A percentile compares a stretch with the other conserved stretches of the same genome.
Evolutionary conservation across 2,329 filamentous ascomycete genomes (phyloP).

Genomic region (Pezicula radicicola): DNA sequence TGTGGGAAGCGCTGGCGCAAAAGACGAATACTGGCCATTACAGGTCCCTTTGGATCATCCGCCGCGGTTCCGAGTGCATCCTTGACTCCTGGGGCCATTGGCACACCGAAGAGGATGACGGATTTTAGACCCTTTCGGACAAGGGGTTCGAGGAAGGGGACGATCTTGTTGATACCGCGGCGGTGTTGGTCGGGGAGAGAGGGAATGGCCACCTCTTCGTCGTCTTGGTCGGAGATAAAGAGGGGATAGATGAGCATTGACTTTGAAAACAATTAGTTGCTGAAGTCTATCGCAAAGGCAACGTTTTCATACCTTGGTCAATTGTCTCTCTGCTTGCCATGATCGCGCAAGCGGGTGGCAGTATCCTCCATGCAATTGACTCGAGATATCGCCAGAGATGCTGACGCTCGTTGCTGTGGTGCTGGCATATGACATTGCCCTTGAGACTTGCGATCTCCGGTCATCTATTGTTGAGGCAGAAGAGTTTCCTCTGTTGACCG

Average conservation of each 20-base stretch:
- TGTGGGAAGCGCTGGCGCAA: slow-evolving; percentile 83
- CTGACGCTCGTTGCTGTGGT: slow-evolving; percentile 66
- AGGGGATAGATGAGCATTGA: slow-evolving; percentile 98
- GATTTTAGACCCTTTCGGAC: slow-evolving; percentile 87
- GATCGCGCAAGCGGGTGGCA: slow-evolving; percentile 74
- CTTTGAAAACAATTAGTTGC: slow-evolving; percentile 40
- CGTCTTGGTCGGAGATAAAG: slow-evolving; percentile 91
- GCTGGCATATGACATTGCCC: slow-evolving; percentile 64
- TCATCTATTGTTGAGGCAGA: slow-evolving; percentile 51
- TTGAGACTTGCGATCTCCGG: slow-evolving; percentile 57
- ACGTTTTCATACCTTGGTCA: slow-evolving; percentile 66
- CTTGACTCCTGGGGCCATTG: slow-evolving; percentile 75
- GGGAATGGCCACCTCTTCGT: slow-evolving; percentile 87
- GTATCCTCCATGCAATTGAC: slow-evolving; percentile 81
- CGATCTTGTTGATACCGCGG: slow-evolving; percentile 80
- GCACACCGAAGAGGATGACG: slow-evolving; percentile 95
- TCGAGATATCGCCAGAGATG: slow-evolving; percentile 73
- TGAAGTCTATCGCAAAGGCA: background rate
- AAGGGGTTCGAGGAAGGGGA: slow-evolving; percentile 81
- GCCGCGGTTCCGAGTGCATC: slow-evolving; percentile 89
- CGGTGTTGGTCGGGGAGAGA: slow-evolving; percentile 90
- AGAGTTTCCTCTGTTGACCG: slow-evolving; percentile 45
- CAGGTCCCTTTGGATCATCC: slow-evolving; percentile 89
- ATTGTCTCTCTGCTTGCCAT: slow-evolving; percentile 81
- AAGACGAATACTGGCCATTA: slow-evolving; percentile 82